Percentiles rank a stretch among this genome's conserved stretches.
Conservation (phyloP, 306 rosid species). For the Pyrus pyrifolia region DNA sequence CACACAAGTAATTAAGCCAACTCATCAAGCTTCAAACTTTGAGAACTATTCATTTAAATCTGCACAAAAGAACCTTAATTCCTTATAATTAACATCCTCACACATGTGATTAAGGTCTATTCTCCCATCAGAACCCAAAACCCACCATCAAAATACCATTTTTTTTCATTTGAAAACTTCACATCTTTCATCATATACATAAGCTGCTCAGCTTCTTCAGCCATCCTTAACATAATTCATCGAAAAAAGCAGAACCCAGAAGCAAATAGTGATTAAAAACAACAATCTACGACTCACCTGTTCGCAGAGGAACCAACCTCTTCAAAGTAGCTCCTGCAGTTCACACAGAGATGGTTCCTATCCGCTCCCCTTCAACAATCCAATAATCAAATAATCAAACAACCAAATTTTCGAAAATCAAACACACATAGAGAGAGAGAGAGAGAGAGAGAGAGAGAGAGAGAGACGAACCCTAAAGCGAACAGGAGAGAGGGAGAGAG, state of each 20-base stretch:
- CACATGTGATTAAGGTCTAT: background rate
- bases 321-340: background rate
- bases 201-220: background rate
- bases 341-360: background rate
- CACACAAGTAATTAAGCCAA: background rate
- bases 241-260: background rate
- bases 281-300: background rate
- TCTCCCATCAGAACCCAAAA: background rate
- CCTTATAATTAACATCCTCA: background rate
- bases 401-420: background rate
- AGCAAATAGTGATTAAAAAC: background rate
- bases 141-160: background rate
- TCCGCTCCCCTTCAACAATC: background rate
- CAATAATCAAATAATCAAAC: background rate
- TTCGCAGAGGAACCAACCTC: background rate
- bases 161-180: background rate
- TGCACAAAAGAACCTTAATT: background rate
- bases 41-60: background rate
- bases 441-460: background rate
- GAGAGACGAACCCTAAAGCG: constrained; percentile 13
- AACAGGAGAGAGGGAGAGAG: constrained; percentile 8
- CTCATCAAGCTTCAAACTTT: background rate
- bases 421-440: background rate
- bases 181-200: background rate
- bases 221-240: background rate